Conservation (phyloP, 164 flowering plant genomes). For the Sedum album region DNA sequence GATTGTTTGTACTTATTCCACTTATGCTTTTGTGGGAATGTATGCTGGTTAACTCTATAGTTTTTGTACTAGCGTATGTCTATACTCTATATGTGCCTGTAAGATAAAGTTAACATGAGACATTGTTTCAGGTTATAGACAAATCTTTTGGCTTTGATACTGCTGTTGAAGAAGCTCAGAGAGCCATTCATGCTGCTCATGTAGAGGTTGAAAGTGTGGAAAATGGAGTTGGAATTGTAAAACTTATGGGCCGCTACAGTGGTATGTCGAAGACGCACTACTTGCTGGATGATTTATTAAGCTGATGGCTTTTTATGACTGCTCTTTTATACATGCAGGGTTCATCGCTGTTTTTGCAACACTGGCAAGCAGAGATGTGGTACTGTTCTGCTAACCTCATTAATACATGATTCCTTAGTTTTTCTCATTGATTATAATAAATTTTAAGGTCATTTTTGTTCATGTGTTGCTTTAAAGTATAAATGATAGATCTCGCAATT, state of each 20-base stretch:
- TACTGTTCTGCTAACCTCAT: constrained; percentile 14
- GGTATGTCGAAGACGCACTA: constrained; percentile 20
- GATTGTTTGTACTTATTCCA: neutral
- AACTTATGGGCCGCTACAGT: constrained; percentile 62
- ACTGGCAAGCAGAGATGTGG: constrained; percentile 63
- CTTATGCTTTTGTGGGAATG: neutral
- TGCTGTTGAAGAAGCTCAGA: constrained; percentile 68
- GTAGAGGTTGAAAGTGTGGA: constrained; percentile 60
- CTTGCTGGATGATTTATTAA: neutral
- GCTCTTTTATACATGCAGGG: constrained; percentile 23
- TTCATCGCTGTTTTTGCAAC: constrained; percentile 59
- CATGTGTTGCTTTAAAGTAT: neutral
- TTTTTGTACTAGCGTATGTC: neutral
- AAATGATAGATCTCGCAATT: neutral
- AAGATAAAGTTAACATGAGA: neutral
- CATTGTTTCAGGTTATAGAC: constrained; percentile 40
- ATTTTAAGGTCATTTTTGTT: neutral
- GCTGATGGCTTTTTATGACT: neutral
- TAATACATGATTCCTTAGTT: neutral
- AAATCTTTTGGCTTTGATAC: constrained; percentile 70
- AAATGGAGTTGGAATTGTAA: constrained; percentile 61
- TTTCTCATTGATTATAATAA: neutral
- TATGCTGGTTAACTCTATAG: neutral
- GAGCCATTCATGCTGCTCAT: constrained; percentile 67
- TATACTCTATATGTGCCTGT: neutral